Evolutionary conservation across 352 stramenopile genomes (phyloP).

Genomic region (Globisporangium emineosum): DNA sequence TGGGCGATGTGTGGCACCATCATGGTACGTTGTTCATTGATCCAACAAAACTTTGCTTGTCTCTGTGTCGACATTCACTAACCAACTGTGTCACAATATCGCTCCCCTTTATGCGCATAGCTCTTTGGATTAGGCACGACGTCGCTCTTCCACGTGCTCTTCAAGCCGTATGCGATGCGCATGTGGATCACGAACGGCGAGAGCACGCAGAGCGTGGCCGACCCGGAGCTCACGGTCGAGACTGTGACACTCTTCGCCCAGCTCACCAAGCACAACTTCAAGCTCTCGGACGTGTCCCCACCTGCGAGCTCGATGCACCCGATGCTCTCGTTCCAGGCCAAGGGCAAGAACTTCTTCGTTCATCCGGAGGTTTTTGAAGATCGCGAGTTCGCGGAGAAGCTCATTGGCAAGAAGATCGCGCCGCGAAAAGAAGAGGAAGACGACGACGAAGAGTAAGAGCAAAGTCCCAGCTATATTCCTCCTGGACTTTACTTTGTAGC

Average conservation of each 20-base stretch:
- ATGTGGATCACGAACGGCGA: constrained; percentile 57
- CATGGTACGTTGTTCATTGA: constrained; percentile 38
- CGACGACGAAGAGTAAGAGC: constrained; percentile 11
- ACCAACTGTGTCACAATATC: not conserved
- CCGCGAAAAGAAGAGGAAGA: constrained; percentile 23
- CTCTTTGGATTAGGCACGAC: constrained; percentile 82
- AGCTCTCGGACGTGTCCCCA: constrained; percentile 51
- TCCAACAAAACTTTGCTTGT: not conserved
- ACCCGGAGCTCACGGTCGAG: constrained; percentile 57
- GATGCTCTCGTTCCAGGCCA: constrained; percentile 80
- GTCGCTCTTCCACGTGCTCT: constrained; percentile 80
- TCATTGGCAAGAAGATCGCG: constrained; percentile 40
- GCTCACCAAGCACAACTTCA: constrained; percentile 48
- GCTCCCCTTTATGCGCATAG: constrained; percentile 16
- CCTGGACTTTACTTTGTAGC: no score
- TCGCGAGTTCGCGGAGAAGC: constrained; percentile 51
- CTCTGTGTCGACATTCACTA: not conserved
- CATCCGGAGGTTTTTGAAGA: constrained; percentile 73
- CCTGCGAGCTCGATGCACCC: constrained; percentile 72
- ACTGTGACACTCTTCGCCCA: constrained; percentile 71
- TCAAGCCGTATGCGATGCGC: constrained; percentile 82
- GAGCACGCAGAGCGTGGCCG: constrained; percentile 16
- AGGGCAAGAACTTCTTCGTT: constrained; percentile 71
- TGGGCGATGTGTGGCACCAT: constrained; percentile 89
- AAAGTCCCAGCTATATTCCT: not conserved